A percentile compares a stretch with the other conserved stretches of the same genome.
Evolutionary conservation across 768 basidiomycete genomes (phyloP).

Genomic region (Leucocoprinus leucothites): DNA sequence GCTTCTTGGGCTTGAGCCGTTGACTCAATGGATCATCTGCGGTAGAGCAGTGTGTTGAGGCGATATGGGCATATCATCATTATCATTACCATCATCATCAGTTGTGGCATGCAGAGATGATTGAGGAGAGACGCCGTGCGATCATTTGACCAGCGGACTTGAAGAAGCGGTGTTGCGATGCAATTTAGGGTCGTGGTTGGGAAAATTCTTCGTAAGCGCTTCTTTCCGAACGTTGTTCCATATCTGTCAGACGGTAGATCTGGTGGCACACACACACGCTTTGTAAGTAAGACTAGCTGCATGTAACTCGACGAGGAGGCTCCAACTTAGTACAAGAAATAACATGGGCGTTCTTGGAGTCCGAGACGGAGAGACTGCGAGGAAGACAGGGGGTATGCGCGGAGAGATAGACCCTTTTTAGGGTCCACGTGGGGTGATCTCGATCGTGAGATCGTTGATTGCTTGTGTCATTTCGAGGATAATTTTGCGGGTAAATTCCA

Average conservation of each 20-base stretch:
- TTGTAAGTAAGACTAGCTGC: background rate
- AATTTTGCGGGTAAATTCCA: conserved; percentile 15
- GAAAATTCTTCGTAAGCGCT: conserved; percentile 7
- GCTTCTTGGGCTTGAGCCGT: background rate
- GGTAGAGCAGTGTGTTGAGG: background rate
- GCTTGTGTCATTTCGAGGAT: conserved; percentile 16
- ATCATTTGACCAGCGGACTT: background rate
- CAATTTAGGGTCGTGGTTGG: conserved; percentile 5
- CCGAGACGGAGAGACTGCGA: background rate
- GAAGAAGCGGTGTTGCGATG: conserved; percentile 1
- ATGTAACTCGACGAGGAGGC: background rate
- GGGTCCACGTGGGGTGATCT: conserved; percentile 16
- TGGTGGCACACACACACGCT: background rate
- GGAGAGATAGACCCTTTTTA: conserved; percentile 4
- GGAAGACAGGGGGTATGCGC: background rate
- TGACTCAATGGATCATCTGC: too few species aligned
- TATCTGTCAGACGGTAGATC: background rate
- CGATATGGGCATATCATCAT: background rate
- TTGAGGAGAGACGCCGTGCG: background rate
- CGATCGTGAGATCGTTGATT: conserved; percentile 20
- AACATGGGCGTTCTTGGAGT: background rate
- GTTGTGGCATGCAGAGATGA: background rate
- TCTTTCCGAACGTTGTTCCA: background rate
- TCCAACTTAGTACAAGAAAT: background rate
- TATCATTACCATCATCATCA: too few species aligned